These are phyloP conservation scores for Drechslerella dactyloides DNA, from an alignment of 2,329 filamentous ascomycete genomes.

Conservation along the genomic window DNA sequence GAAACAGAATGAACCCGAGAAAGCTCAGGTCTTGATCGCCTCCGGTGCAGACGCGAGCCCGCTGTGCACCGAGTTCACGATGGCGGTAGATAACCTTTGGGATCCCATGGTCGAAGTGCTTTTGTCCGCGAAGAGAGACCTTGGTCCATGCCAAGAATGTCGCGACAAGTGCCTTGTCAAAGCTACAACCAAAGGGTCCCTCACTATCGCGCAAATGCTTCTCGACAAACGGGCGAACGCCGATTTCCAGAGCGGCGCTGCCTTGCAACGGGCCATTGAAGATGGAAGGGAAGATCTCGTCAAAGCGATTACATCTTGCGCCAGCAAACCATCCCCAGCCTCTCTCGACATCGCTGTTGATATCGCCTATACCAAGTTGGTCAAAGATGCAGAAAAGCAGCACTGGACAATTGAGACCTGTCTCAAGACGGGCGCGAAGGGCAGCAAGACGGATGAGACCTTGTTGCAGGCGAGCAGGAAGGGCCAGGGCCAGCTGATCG, in stretches of 20 bases:
- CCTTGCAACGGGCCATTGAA: conserved; percentile 14
- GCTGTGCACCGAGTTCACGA: conserved; percentile 8
- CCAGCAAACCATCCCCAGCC: conserved; percentile 1
- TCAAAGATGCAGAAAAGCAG: conserved; percentile 8
- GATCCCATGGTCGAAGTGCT: conserved; percentile 6
- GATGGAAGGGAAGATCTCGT: conserved; percentile 15
- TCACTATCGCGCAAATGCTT: conserved; percentile 12
- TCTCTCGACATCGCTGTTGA: conserved; percentile 22
- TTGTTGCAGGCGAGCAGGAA: conserved; percentile 13
- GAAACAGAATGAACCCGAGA: conserved; percentile 3
- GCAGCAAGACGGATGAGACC: conserved; percentile 20
- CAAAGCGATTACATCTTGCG: conserved; percentile 13
- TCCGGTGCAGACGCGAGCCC: conserved; percentile 11
- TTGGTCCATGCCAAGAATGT: conserved; percentile 14
- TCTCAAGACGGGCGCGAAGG: conserved; percentile 19
- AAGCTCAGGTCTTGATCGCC: conserved; percentile 8
- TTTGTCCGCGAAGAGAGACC: not conserved
- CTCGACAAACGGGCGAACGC: conserved; percentile 13
- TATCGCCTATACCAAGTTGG: conserved; percentile 12
- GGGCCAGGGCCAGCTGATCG: conserved; percentile 9
- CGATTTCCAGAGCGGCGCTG: conserved; percentile 18
- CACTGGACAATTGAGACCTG: conserved; percentile 15
- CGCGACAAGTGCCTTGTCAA: conserved; percentile 11
- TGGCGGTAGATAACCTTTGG: conserved; percentile 15
- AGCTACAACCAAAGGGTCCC: conserved; percentile 5